Base-by-base conservation (phyloP, 192 early-diverging fungal genomes). In the Entophlyctis helioformis region DNA sequence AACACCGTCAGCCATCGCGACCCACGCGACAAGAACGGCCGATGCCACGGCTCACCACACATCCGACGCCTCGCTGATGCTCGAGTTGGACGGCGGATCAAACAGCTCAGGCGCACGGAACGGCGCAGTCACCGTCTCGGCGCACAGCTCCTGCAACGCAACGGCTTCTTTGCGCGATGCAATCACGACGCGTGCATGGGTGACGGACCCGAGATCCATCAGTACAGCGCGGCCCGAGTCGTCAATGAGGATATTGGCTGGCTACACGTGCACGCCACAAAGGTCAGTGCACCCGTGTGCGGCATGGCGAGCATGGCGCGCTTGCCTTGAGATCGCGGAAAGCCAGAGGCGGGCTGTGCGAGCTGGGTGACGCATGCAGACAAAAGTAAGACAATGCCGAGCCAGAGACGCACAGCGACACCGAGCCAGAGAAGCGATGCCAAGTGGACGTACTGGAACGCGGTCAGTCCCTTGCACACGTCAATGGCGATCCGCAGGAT, bases 141-240 rank as follows among this genome's bases (percentile, higher is more conserved):
- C 63, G 40, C 62, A 64, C n/a, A 51, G 35, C 24, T 72, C 70
- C 40, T 66, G 63, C 18, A 72, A 51, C 21, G 56, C 64, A 24
- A 68, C 32, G 1, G 64, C 58, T 40, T 72, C 70, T n/a, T 46
- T 44, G 26, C 70, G 46, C 8, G 50, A 56, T 13, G 41, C 46
- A n/a, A 72, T 32, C 8, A 35, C 33, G 1, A 72, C 50, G 2
- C 62, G 45, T 10, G 70, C 70, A 2, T 49, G 49, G 16, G 60
- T 44, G 1, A 72, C 70, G 2, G 65, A 68, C 8, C 70, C 70
- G n/a, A 72, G 58, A 52, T 72, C 70, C 59, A 65, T 72, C 41
- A 72, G 45, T 8, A 72, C 52, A 8, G 49, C 59, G 15, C 32
- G 46, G 2, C 38, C 38, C 10, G 57, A 41, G 7, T 59, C 47